phyloP scores from a whole-genome alignment of 2,329 filamentous ascomycete species.

The Colletotrichum paranaense region DNA sequence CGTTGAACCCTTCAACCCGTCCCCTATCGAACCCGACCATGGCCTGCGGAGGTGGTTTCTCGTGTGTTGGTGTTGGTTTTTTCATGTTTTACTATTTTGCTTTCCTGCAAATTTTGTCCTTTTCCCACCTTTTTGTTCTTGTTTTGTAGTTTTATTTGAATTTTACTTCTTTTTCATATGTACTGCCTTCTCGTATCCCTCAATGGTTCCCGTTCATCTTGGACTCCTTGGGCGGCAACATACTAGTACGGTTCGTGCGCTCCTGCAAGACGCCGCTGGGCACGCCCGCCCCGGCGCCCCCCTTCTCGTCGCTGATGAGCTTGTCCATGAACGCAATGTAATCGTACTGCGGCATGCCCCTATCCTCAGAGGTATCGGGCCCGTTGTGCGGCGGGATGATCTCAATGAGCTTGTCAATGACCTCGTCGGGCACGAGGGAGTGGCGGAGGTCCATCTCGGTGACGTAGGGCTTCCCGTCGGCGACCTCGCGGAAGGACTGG shows the following conservation, averaged over 20 bases:
- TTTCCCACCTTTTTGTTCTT: no score
- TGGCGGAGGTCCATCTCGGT: constrained; percentile 97
- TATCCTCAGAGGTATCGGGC: constrained; percentile 86
- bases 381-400: constrained; percentile 89
- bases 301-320: constrained; percentile 66
- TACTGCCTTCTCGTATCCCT: no score
- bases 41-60: not conserved
- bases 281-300: constrained; percentile 39
- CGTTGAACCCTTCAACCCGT: not conserved
- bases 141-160: no score
- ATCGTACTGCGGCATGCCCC: constrained; percentile 89
- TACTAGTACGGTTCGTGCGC: constrained; percentile 45
- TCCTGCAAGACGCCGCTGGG: constrained; percentile 48
- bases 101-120: not conserved
- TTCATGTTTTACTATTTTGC: not conserved
- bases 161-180: no score
- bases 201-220: constrained; percentile 49
- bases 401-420: constrained; percentile 90
- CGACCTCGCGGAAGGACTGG: constrained; percentile 96
- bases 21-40: not conserved
- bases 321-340: constrained; percentile 98
- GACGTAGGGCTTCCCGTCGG: constrained; percentile 98
- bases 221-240: constrained; percentile 46
- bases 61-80: not conserved
- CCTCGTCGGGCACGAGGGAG: constrained; percentile 93